Evolutionary conservation across 164 flowering plant species (phyloP), one percentile per base, ranked within the genome.

Genomic region (Umbellularia californica): DNA sequence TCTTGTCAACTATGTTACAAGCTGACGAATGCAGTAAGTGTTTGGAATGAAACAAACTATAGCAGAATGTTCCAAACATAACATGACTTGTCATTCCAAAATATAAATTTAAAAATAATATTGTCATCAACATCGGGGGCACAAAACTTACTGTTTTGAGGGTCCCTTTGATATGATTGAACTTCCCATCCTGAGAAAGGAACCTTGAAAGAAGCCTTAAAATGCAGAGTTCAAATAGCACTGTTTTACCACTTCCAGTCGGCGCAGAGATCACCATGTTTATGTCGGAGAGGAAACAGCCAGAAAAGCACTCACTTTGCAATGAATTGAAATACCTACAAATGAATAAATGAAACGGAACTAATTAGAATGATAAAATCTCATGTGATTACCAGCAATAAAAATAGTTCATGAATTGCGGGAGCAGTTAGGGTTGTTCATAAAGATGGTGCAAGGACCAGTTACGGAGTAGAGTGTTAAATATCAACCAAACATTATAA

Each of bases 161-260:
- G 50, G 93, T 89, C 78, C 99, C 99, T 79, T 89, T 91, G 19
- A 74, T 27, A 70, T 90, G 99, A 74, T 76, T 76, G 79, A 92
- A 89, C 75, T 77, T 85, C 70, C 90, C 92, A 0, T 88, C 95
- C 66, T 80, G 74, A 28, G 93, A 84, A 72, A 96, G 85, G 80
- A 87, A 94, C 85, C 84, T 89, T 5, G 98, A 90, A 66, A 96
- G 94, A 82, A 94, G 91, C 85, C 98, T 90, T 84, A 96, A 82
- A 79, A 96, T 90, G 84, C 98, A 96, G 62, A 96, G 87, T 88
- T 96, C 99, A 83, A 96, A 96, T 47, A 96, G 88, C 73, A 90
- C 98, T 35, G 98, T 96, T 84, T 96, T 96, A 51, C 99, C 99
- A 82, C 99, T 96, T 73, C 98, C 98, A 79, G 99, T 96, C 62